Percentiles rank a stretch among this genome's conserved stretches.
Conservation (phyloP, 2,329 filamentous ascomycete genomes). For the Dothiorella sarmentorum region DNA sequence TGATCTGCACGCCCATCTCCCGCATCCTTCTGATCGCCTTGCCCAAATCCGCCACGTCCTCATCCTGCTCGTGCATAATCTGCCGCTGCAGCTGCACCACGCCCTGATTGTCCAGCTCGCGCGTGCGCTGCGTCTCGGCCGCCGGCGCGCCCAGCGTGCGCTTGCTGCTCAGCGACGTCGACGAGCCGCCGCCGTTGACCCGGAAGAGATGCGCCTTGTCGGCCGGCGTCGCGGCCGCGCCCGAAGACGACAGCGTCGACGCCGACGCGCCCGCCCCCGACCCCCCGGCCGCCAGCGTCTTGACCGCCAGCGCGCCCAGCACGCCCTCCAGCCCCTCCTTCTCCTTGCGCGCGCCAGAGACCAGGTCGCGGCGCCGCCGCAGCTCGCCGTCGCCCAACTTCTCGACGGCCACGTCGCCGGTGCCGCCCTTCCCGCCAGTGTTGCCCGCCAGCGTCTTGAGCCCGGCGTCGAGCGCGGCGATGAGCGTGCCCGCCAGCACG, state of each 20-base stretch:
- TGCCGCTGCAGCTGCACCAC: constrained; percentile 71
- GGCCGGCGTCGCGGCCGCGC: constrained; percentile 40
- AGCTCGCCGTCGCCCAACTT: constrained; percentile 71
- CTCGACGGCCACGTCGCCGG: constrained; percentile 39
- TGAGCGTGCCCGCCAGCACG: constrained; percentile 62
- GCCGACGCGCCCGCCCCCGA: constrained; percentile 36
- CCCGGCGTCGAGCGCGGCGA: constrained; percentile 64
- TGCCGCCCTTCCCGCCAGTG: constrained; percentile 22
- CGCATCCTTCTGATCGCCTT: constrained; percentile 69
- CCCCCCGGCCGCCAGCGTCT: constrained; percentile 27
- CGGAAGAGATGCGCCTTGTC: constrained; percentile 38
- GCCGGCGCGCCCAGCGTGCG: constrained; percentile 70
- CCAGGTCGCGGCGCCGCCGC: constrained; percentile 65
- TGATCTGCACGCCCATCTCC: constrained; percentile 74
- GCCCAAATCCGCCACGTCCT: constrained; percentile 65
- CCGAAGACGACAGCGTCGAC: constrained; percentile 30
- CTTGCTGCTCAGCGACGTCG: not conserved
- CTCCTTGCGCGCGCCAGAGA: constrained; percentile 68
- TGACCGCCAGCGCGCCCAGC: constrained; percentile 60
- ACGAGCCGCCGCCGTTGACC: constrained; percentile 17
- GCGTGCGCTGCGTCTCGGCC: constrained; percentile 71
- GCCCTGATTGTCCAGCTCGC: constrained; percentile 72
- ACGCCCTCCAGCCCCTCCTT: constrained; percentile 72
- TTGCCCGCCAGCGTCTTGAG: constrained; percentile 43
- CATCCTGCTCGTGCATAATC: constrained; percentile 71